Base-by-base conservation (phyloP, 768 basidiomycete species). In the Macrocybe gigantea region DNA sequence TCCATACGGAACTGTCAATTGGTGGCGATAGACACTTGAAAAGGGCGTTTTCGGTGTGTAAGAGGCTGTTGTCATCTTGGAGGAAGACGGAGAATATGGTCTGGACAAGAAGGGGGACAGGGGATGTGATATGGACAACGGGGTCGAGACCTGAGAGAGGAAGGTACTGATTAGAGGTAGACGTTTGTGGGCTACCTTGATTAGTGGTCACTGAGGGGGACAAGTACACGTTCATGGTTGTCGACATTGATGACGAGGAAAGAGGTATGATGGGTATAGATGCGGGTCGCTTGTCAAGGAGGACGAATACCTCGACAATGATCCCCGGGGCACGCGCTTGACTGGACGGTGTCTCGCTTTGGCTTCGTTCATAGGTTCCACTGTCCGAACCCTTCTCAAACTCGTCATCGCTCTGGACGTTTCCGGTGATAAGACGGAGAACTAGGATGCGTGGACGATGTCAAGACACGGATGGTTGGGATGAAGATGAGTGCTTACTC, bases 81-180 rank as follows among this genome's bases (percentile, higher is more conserved):
- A 68, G 40, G 53, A 70, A 74, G 5, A 83, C 73, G 7, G 66
- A 64, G 55, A 77, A 76, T 4, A 66, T 66, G 1, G 74, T 71
- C 38, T 70, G 71, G 41, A 67, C 67, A 12, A 63, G 52, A 48
- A 80, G 66, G 3, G 64, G 59, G 7, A 63, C 70, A 1, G 71
- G 68, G 4, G 80, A 81, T n/a, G 63, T 61, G 51, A 82, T 71
- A 38, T 77, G 72, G 14, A 83, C 67, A 5, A 68, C 66, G 4
- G 74, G 66, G 51, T 72, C 68, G 51, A 74, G 66, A 45, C 63
- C 55, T 7, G 60, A 63, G 49, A 76, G 61, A 22, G 22, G 22
- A 22, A 22, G 22, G 22, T 22, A 22, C 22, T 22, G 22, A 22
- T 22, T 22, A 22, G 22, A 22, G 22, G 22, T 22, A 4, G 22